Percentiles rank a stretch among this genome's conserved stretches.
Conservation (phyloP, 306 rosid species). For the Cicer judaicum region DNA sequence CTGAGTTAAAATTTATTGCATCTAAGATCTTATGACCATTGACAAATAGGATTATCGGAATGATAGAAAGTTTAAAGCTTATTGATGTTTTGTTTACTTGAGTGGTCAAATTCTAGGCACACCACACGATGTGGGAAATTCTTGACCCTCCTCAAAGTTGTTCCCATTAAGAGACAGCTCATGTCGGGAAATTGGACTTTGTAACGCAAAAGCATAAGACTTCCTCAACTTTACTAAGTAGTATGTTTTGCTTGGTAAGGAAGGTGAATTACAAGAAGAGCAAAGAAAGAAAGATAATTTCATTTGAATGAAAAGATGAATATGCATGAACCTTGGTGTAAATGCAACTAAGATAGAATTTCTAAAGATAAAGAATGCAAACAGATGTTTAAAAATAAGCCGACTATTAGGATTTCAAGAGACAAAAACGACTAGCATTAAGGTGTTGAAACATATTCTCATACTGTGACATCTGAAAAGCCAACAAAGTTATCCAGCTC, state of each 20-base stretch:
- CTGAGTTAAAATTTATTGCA: background rate
- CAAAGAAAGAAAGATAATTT: background rate
- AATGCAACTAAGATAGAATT: too few relatives aligned
- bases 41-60: background rate
- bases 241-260: background rate
- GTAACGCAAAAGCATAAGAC: background rate
- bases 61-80: slow-evolving; percentile 12
- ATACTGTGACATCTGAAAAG: slow-evolving; percentile 90
- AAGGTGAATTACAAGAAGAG: background rate
- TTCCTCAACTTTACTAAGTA: too few relatives aligned
- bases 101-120: background rate
- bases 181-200: background rate
- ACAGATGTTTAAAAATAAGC: too few relatives aligned
- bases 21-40: background rate
- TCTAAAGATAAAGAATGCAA: too few relatives aligned
- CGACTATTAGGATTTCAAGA: too few relatives aligned
- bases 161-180: background rate
- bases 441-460: slow-evolving; percentile 23
- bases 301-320: background rate
- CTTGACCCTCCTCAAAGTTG: background rate
- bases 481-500: slow-evolving; percentile 88
- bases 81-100: background rate
- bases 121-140: too few relatives aligned
- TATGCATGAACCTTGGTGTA: too few relatives aligned
- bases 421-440: background rate